A percentile compares a stretch with the other conserved stretches of the same genome.
phyloP scores from a whole-genome alignment of 2,329 filamentous ascomycete species.

The Xylariales sp. region DNA sequence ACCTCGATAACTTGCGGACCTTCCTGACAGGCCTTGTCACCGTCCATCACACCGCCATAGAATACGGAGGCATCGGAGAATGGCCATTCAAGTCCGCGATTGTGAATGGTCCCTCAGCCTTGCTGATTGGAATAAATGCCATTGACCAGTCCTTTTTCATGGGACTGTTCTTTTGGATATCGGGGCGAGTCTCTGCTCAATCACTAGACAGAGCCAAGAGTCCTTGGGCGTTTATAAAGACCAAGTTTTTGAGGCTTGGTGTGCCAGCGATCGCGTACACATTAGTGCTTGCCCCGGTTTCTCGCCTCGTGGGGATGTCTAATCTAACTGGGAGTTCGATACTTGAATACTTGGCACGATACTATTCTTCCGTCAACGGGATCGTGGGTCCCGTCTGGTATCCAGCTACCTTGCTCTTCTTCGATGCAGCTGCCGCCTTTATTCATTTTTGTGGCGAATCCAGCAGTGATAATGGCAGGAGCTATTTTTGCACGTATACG shows the following conservation, averaged over 20 bases:
- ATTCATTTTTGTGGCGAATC: slow-evolving; percentile 9
- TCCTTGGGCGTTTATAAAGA: slow-evolving; percentile 10
- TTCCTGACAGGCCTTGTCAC: slow-evolving; percentile 13
- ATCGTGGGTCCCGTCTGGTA: slow-evolving; percentile 15
- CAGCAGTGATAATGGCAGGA: too few relatives aligned
- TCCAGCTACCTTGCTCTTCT: slow-evolving; percentile 12
- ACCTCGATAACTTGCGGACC: slow-evolving; percentile 14
- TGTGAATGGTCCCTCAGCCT: slow-evolving; percentile 2
- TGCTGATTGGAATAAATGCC: slow-evolving; percentile 12
- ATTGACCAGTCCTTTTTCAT: slow-evolving; percentile 17
- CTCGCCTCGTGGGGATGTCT: not conserved
- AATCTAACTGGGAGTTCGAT: not conserved
- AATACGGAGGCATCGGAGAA: slow-evolving; percentile 12
- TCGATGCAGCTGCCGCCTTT: slow-evolving; percentile 11
- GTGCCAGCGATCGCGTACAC: slow-evolving; percentile 12
- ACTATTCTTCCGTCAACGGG: slow-evolving; percentile 5
- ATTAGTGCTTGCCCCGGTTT: slow-evolving; percentile 5
- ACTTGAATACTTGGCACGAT: not conserved
- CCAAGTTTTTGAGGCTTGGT: slow-evolving; percentile 11
- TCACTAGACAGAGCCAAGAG: slow-evolving; percentile 8
- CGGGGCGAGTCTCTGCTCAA: slow-evolving; percentile 12
- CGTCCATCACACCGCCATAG: slow-evolving; percentile 15
- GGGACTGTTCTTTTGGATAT: slow-evolving; percentile 14
- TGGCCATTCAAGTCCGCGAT: slow-evolving; percentile 8
- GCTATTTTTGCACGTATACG: too few relatives aligned